Percentiles rank a stretch among this genome's conserved stretches.
Evolutionary conservation across 305 asterid species (phyloP).

Genomic region (Ilex paraguariensis): DNA sequence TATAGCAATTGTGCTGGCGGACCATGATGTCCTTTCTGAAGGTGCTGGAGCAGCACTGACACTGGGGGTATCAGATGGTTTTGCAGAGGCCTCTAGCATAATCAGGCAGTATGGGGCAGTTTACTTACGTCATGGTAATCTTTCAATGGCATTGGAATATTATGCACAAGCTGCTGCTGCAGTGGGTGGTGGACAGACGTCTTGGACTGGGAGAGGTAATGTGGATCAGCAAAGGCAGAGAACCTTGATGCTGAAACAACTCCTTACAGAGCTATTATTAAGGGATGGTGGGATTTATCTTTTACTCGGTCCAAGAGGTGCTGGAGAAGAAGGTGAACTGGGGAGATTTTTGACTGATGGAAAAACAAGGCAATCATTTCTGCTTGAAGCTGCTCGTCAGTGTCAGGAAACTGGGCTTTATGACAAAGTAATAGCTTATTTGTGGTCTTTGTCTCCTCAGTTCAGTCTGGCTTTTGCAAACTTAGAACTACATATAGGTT

Average conservation of each 20-base stretch:
- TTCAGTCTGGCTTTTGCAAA: too few relatives aligned
- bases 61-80: constrained; percentile 84
- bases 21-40: constrained; percentile 73
- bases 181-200: constrained; percentile 87
- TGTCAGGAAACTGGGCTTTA: constrained; percentile 78
- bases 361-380: constrained; percentile 63
- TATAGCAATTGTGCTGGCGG: constrained; percentile 70
- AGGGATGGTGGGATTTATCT: constrained; percentile 76
- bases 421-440: constrained; percentile 62
- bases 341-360: constrained; percentile 79
- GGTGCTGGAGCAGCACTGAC: constrained; percentile 57
- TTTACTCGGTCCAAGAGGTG: constrained; percentile 83
- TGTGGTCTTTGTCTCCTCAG: not conserved
- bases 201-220: constrained; percentile 84
- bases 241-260: constrained; percentile 76
- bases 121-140: constrained; percentile 67
- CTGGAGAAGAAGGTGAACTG: constrained; percentile 88
- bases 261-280: constrained; percentile 70
- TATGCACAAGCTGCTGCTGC: constrained; percentile 97
- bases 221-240: constrained; percentile 86
- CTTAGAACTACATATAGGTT: not conserved
- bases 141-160: constrained; percentile 80
- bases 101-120: constrained; percentile 88
- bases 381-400: constrained; percentile 82
- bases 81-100: constrained; percentile 84